Base-by-base conservation (phyloP, 1,284 basidiomycete species). In the Ganoderma resinaceum region DNA sequence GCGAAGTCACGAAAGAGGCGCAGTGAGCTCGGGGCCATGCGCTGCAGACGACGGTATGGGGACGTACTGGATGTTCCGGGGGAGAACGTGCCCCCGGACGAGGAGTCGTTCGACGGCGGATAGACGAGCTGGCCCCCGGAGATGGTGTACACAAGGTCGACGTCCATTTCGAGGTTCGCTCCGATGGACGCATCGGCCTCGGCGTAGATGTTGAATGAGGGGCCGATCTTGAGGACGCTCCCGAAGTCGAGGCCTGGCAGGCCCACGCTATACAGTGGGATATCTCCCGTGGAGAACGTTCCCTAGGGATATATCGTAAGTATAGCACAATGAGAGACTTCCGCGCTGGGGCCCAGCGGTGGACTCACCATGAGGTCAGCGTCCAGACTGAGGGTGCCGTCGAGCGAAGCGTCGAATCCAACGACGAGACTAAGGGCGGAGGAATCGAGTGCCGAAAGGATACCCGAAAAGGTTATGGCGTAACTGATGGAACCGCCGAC, bases 51-150 rank as follows among this genome's bases (percentile, higher is more conserved):
- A 6, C 3, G 6, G 18, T 6, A 18, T 6, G 20, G 18, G 6
- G 3, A 46, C 43, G 20, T 46, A 23, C 43, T 46, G 43, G 43
- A 82, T 70, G 75, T 73, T 29, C 71, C 72, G 9, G 78, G 69
- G 16, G 69, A 64, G 65, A 79, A 76, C 1, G 57, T 59, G 1
- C 74, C 77, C 5, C 35, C 68, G 18, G 43, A 43, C 14, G 55
- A 42, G 71, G 75, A 69, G 31, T 20, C 33, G 3, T 38, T 4
- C 8, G 35, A 12, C 0, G 79, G 77, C 9, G 85, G 85, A 79
- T 86, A 86, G 61, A 80, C 76, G 37, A 86, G 72, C 61, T 82
- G 73, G 1, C 82, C 83, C 14, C 81, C 77, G 35, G 70, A 66
- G 61, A 79, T 60, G 16, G 66, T 71, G 59, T 78, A 77, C 20